These are phyloP conservation scores for Vigna unguiculata DNA, from an alignment of 306 rosid genomes.

Conservation along the genomic window DNA sequence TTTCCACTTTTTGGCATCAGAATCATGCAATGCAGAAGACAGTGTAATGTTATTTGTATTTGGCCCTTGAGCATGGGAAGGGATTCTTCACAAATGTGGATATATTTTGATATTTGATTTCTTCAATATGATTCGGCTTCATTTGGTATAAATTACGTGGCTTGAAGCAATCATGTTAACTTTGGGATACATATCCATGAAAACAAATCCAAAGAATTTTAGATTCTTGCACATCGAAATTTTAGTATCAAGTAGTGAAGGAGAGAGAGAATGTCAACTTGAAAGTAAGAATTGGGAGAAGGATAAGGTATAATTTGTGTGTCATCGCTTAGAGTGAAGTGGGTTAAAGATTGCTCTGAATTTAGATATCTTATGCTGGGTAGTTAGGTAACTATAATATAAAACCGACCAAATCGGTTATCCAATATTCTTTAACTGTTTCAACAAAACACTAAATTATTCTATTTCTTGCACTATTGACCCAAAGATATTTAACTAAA, in stretches of 20 bases:
- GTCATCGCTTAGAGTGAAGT: not conserved
- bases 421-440: slow-evolving; percentile 12
- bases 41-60: slow-evolving; percentile 6
- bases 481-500: not conserved
- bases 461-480: not conserved
- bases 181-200: slow-evolving; percentile 30
- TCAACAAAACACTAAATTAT: not conserved
- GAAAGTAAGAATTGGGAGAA: slow-evolving; percentile 38
- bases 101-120: slow-evolving; percentile 7
- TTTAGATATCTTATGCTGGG: slow-evolving; percentile 10
- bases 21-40: slow-evolving; percentile 56
- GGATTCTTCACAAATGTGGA: slow-evolving; percentile 33
- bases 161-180: slow-evolving; percentile 15
- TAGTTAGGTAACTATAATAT: slow-evolving; percentile 22
- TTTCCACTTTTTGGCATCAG: slow-evolving; percentile 48
- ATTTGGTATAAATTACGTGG: slow-evolving; percentile 40
- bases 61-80: slow-evolving; percentile 43
- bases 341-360: not conserved
- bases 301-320: slow-evolving; percentile 33
- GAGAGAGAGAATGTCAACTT: slow-evolving; percentile 48
- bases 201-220: slow-evolving; percentile 36
- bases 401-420: slow-evolving; percentile 19
- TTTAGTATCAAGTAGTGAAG: not conserved
- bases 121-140: slow-evolving; percentile 31
- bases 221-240: slow-evolving; percentile 38